Evolutionary conservation across 23 red algal species (phyloP).

Genomic region (Gracilaria gracilis): DNA sequence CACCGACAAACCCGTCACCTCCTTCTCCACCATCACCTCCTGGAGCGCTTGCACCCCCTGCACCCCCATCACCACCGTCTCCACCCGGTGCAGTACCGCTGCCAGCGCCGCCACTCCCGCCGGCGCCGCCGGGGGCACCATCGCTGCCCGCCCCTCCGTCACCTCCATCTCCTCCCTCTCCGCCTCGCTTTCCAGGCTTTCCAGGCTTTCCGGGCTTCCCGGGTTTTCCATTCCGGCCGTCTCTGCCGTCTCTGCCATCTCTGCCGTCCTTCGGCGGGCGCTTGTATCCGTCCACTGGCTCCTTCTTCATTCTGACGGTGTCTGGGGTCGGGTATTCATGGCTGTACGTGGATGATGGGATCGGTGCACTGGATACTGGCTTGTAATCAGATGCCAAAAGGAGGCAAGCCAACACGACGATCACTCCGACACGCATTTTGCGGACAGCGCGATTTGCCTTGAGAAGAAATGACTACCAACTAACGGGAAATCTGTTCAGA

Average conservation of each 20-base stretch:
- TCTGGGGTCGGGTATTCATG: background rate
- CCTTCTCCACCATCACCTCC: conserved; percentile 15
- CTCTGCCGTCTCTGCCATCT: conserved; percentile 16
- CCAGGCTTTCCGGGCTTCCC: conserved; percentile 20
- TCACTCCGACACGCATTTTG: background rate
- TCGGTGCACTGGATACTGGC: background rate
- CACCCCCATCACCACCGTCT: conserved; percentile 8
- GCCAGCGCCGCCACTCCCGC: conserved; percentile 1
- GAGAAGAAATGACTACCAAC: no score
- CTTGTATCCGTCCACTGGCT: background rate
- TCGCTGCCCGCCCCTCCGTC: conserved; percentile 10
- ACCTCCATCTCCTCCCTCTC: conserved; percentile 7
- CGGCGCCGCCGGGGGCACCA: background rate
- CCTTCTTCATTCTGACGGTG: background rate
- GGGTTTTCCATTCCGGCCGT: conserved; percentile 12
- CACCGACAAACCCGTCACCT: conserved; percentile 2
- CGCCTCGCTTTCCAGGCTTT: conserved; percentile 22
- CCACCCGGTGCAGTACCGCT: background rate
- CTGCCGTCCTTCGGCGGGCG: conserved; percentile 4
- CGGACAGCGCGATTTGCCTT: no score
- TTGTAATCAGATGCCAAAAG: background rate
- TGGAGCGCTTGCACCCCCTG: background rate
- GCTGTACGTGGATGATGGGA: background rate
- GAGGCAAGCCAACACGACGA: background rate
- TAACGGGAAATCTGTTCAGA: no score